Evolutionary conservation across 495 filamentous ascomycete species (phyloP).

Genomic region (Pseudoneurospora amorphoporcata): DNA sequence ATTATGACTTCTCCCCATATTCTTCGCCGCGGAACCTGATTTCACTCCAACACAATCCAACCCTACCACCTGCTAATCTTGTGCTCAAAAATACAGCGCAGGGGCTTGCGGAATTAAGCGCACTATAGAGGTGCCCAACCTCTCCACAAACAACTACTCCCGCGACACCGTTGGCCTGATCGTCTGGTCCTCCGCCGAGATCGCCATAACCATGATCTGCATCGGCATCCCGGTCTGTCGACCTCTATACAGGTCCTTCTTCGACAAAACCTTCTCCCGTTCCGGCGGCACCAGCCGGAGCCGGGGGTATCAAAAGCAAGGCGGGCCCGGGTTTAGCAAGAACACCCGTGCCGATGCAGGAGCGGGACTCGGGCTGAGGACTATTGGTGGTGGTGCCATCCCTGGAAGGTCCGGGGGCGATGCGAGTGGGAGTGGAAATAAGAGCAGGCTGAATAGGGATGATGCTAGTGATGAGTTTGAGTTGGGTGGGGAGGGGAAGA

Average conservation of each 20-base stretch:
- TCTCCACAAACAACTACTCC: conserved; percentile 11
- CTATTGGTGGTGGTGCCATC: background rate
- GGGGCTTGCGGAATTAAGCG: conserved; percentile 16
- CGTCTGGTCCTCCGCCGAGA: conserved; percentile 16
- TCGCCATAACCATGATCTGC: conserved; percentile 17
- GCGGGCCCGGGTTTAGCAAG: background rate
- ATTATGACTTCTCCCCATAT: background rate
- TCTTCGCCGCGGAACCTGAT: too few relatives aligned
- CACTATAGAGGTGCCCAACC: conserved; percentile 12
- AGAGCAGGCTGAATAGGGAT: background rate
- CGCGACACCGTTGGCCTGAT: conserved; percentile 9
- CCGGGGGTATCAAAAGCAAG: conserved; percentile 4
- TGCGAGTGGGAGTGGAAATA: background rate
- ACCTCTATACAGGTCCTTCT: conserved; percentile 9
- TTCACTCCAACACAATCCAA: background rate
- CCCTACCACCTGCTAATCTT: background rate
- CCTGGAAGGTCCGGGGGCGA: background rate
- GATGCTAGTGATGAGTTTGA: background rate
- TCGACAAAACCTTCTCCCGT: background rate
- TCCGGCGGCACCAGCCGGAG: background rate
- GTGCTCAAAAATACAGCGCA: conserved; percentile 5
- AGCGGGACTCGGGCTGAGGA: conserved; percentile 1
- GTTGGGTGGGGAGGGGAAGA: background rate
- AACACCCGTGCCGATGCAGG: background rate
- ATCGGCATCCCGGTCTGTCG: conserved; percentile 12